Evolutionary conservation across 805 yeast genomes (phyloP), one percentile per base, ranked within the genome.

Genomic region (Phaffomyces opuntiae): DNA sequence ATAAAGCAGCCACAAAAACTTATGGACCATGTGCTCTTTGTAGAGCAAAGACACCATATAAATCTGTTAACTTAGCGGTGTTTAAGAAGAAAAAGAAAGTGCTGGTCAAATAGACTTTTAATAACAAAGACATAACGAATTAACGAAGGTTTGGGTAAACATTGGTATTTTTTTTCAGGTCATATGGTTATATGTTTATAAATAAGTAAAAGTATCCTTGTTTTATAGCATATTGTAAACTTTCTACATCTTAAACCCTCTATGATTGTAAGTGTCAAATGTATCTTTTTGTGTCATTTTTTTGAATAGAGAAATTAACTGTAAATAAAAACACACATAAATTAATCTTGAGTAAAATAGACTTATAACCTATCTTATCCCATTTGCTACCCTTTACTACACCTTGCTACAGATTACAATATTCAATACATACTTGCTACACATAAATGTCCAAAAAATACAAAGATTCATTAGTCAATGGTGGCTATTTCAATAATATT

Each of bases 11-110:
- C 38, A 51, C 55, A 21, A 58, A 58, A 39, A 51, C 47, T 13
- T 53, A 55, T 39, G 75, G 74, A 0, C 66, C 65, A 11, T 72
- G 77, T 55, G 67, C 75, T 9, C 56, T 72, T 9, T 72, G 77
- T 47, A 61, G 77, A 45, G 50, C 56, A n/a, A 53, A 54, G 8
- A 67, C 69, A 1, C 52, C 58, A 4, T 60, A 68, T 24, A 60
- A 56, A 29, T 63, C 60, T 25, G 55, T 62, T 1, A 57, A 52
- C 16, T 40, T 65, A 39, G 56, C 61, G 3, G 60, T 62, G n/a
- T 48, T 68, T 50, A 64, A 65, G 47, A 66, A 62, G 50, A 63
- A 55, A 37, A 51, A 38, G 32, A 56, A 57, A 38, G 32, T 50
- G 39, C 24, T 40, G n/a, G 34, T 11, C 7, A 35, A 17, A 17